These are phyloP conservation scores for Phialemonium atrogriseum DNA, from an alignment of 2,329 filamentous ascomycete species.

Conservation along the genomic window DNA sequence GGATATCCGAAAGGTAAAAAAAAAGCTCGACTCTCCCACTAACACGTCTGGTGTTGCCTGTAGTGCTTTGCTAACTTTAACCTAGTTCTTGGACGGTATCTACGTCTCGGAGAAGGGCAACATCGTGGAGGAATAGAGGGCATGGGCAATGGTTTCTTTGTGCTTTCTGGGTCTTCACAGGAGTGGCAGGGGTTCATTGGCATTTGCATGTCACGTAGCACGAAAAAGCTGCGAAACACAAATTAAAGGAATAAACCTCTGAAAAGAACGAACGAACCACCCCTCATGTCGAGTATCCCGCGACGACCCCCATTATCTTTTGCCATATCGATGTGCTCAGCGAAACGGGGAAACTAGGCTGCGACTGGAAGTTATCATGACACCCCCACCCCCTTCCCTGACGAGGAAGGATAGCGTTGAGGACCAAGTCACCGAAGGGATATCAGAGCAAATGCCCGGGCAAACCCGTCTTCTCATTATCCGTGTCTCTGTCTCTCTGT, in stretches of 20 bases:
- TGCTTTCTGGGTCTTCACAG: conserved; percentile 52
- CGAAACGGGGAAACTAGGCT: too few relatives aligned
- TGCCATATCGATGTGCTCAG: too few relatives aligned
- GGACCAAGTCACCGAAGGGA: too few relatives aligned
- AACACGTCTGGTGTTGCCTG: neutral
- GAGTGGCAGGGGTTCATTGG: conserved; percentile 53
- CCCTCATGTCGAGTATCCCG: too few relatives aligned
- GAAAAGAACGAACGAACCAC: conserved; percentile 13
- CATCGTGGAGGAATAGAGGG: conserved; percentile 63
- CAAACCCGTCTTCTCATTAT: too few relatives aligned
- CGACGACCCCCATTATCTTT: too few relatives aligned
- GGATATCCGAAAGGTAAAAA: conserved; percentile 94
- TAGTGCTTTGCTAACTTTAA: conserved; percentile 8
- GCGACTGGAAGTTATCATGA: too few relatives aligned
- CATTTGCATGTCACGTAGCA: conserved; percentile 53
- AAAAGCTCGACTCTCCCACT: neutral
- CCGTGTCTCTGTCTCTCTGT: conserved; percentile 4
- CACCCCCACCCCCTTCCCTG: too few relatives aligned
- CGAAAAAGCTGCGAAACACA: conserved; percentile 18
- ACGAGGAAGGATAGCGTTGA: too few relatives aligned
- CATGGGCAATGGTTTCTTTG: conserved; percentile 24
- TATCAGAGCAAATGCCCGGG: too few relatives aligned
- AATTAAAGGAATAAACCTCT: conserved; percentile 23
- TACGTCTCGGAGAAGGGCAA: conserved; percentile 99
- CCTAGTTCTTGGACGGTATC: conserved; percentile 96